Conservation (phyloP, 202 grass and related monocot genomes). For the Miscanthus sacchariflorus region DNA sequence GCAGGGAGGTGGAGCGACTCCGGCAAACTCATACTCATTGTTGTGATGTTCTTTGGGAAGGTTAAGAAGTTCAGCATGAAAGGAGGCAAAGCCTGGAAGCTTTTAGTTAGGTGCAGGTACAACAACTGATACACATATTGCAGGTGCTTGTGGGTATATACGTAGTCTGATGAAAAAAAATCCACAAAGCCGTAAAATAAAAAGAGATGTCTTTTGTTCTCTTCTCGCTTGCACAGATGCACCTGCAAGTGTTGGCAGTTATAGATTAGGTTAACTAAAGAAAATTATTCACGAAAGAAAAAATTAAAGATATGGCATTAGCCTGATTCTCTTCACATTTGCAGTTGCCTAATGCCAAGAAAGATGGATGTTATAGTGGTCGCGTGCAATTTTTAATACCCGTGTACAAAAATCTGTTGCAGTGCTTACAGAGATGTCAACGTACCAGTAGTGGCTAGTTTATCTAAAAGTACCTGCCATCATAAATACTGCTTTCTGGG, state of each 20-base stretch:
- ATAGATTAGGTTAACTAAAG: slow-evolving; percentile 2
- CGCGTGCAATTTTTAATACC: too few relatives aligned
- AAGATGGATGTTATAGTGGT: too few relatives aligned
- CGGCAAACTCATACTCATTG: slow-evolving; percentile 67
- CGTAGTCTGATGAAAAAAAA: neutral
- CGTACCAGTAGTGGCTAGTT: too few relatives aligned
- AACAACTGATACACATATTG: slow-evolving; percentile 22
- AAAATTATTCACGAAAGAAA: slow-evolving; percentile 27
- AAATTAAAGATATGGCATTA: neutral
- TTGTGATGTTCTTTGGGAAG: slow-evolving; percentile 79
- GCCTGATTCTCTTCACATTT: slow-evolving; percentile 20
- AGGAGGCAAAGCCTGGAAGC: slow-evolving; percentile 72
- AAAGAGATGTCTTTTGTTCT: neutral
- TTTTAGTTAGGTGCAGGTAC: slow-evolving; percentile 66
- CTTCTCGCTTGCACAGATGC: neutral
- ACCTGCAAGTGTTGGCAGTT: slow-evolving; percentile 11
- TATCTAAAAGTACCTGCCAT: too few relatives aligned
- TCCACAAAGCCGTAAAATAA: neutral
- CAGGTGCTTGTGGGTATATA: neutral
- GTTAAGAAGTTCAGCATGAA: slow-evolving; percentile 70
- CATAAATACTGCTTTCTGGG: too few relatives aligned
- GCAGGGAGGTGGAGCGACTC: slow-evolving; percentile 61
- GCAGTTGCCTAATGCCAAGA: too few relatives aligned
- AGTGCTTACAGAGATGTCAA: too few relatives aligned
- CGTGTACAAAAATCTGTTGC: too few relatives aligned